phyloP scores from a whole-genome alignment of 306 rosid species.

The Inga laurina region DNA sequence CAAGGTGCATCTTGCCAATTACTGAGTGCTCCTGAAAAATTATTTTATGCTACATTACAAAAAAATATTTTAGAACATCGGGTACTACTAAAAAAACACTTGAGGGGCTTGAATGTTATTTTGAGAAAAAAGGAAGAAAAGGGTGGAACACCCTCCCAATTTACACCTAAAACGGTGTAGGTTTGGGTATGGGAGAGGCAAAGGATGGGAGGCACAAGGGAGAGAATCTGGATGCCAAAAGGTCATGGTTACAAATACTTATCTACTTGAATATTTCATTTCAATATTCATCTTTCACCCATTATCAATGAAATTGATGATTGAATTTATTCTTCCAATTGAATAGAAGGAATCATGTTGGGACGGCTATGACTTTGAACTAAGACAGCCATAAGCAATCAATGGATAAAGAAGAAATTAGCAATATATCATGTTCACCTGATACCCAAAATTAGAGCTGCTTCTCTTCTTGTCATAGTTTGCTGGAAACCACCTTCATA shows the following conservation, averaged over 20 bases:
- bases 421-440: conserved; percentile 47
- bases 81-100: too few relatives aligned
- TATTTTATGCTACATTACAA: too few relatives aligned
- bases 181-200: too few relatives aligned
- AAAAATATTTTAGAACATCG: too few relatives aligned
- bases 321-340: conserved; percentile 7
- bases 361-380: background rate
- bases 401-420: background rate
- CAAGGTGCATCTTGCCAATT: too few relatives aligned
- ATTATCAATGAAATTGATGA: background rate
- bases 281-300: conserved; percentile 1
- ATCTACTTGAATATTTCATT: background rate
- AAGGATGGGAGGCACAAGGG: too few relatives aligned
- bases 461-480: conserved; percentile 72
- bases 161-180: too few relatives aligned
- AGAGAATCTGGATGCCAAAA: too few relatives aligned
- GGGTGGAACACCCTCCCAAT: too few relatives aligned
- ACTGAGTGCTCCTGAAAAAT: too few relatives aligned
- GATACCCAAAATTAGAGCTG: conserved; percentile 74
- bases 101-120: too few relatives aligned
- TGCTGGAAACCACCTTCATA: conserved; percentile 78
- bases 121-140: too few relatives aligned
- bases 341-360: background rate
- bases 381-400: background rate
- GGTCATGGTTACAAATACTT: background rate